phyloP scores from a whole-genome alignment of 2,329 filamentous ascomycete genomes.

The Fusarium sp. region DNA sequence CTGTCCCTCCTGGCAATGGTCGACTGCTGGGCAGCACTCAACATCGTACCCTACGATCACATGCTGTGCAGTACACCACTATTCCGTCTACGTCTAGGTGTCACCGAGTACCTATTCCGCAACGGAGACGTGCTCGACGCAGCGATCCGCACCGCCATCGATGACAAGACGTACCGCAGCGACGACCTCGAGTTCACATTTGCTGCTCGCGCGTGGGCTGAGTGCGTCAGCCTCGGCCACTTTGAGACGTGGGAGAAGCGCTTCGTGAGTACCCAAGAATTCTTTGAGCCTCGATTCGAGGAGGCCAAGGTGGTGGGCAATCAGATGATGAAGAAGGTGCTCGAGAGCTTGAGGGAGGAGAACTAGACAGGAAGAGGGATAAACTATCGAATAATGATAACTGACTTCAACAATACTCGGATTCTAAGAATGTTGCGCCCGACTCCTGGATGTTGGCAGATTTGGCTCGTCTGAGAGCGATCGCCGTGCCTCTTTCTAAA shows the following conservation, averaged over 20 bases:
- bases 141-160: constrained; percentile 84
- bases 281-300: constrained; percentile 90
- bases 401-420: constrained; percentile 9
- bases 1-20: constrained; percentile 95
- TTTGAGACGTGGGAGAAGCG: constrained; percentile 94
- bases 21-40: constrained; percentile 95
- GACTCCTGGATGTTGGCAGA: constrained; percentile 13
- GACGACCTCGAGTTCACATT: constrained; percentile 99
- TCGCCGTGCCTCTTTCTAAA: neutral
- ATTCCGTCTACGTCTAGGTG: constrained; percentile 95
- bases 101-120: constrained; percentile 96
- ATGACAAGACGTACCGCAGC: constrained; percentile 91
- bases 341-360: constrained; percentile 75
- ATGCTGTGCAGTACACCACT: constrained; percentile 99
- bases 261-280: constrained; percentile 89
- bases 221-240: constrained; percentile 89
- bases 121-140: constrained; percentile 84
- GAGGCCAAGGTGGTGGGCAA: constrained; percentile 91
- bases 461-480: neutral
- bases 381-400: neutral
- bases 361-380: constrained; percentile 10
- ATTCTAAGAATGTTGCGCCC: neutral
- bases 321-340: constrained; percentile 95
- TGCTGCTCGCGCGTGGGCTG: constrained; percentile 94
- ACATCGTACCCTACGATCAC: constrained; percentile 97